Evolutionary conservation across 75 land plant species (phyloP).

Genomic region (Picea sitchensis): DNA sequence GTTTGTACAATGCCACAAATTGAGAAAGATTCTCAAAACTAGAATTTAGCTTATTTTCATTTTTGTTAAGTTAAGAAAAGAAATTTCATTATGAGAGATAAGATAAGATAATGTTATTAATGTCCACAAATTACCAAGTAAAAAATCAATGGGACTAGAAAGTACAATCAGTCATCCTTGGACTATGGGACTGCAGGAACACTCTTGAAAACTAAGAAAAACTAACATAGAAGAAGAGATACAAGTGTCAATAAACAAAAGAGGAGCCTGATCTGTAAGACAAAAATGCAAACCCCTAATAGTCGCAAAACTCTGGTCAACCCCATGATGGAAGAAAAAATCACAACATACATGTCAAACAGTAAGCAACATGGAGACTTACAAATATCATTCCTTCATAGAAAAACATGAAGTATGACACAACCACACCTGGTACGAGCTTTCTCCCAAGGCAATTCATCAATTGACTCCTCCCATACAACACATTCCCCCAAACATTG

Average conservation of each 20-base stretch:
- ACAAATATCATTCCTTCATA: neutral
- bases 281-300: too few species aligned
- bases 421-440: slow-evolving; percentile 53
- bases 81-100: neutral
- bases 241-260: too few species aligned
- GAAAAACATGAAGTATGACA: neutral
- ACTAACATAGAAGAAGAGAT: too few species aligned
- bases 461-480: slow-evolving; percentile 69
- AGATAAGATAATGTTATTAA: too few species aligned
- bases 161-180: too few species aligned
- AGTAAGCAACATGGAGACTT: neutral
- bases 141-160: too few species aligned
- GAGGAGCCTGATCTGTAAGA: too few species aligned
- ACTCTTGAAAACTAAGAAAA: too few species aligned
- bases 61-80: neutral
- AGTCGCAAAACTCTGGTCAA: too few species aligned
- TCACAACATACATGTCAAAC: neutral
- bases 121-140: too few species aligned
- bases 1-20: neutral
- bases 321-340: neutral
- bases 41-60: neutral
- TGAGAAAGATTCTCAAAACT: neutral
- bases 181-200: too few species aligned
- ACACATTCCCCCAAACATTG: slow-evolving; percentile 77
- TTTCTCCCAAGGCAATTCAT: slow-evolving; percentile 83